These are phyloP conservation scores for Cymbidium sinense DNA, from an alignment of 106 monocot species.

Conservation along the genomic window DNA sequence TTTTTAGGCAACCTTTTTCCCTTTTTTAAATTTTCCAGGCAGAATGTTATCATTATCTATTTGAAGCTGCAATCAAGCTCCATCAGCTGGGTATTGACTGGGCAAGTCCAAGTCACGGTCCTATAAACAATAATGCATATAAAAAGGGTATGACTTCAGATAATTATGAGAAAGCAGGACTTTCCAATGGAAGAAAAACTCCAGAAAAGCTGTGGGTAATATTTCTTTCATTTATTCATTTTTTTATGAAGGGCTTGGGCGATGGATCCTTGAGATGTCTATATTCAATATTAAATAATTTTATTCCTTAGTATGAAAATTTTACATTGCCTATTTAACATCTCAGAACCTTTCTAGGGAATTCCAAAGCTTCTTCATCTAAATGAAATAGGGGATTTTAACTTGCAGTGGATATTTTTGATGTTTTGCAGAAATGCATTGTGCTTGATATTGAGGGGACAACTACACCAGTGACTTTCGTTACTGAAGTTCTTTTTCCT, in stretches of 20 bases:
- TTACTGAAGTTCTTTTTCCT: conserved; percentile 89
- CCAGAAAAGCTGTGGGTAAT: conserved; percentile 34
- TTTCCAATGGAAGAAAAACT: conserved; percentile 33
- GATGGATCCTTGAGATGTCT: too few species aligned
- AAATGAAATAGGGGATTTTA: too few species aligned
- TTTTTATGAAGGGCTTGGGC: too few species aligned
- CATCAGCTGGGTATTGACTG: conserved; percentile 81
- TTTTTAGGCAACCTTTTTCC: too few species aligned
- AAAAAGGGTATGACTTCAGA: conserved; percentile 4
- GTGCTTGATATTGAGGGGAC: conserved; percentile 97
- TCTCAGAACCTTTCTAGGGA: too few species aligned
- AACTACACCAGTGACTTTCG: conserved; percentile 94
- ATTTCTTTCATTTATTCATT: too few species aligned
- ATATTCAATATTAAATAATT: too few species aligned
- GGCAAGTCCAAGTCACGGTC: conserved; percentile 71
- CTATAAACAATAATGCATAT: conserved; percentile 15
- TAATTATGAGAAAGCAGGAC: conserved; percentile 13
- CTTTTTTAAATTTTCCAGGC: conserved; percentile 43
- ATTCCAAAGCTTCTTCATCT: too few species aligned
- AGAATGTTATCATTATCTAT: conserved; percentile 94
- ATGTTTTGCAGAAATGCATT: conserved; percentile 54
- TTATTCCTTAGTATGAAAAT: too few species aligned
- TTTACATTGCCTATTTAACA: too few species aligned
- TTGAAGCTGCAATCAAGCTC: conserved; percentile 84
- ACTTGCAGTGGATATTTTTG: too few species aligned